Percentiles rank a stretch among this genome's conserved stretches.
phyloP scores from a whole-genome alignment of 169 alveolate species.

The Plasmodium berghei region DNA sequence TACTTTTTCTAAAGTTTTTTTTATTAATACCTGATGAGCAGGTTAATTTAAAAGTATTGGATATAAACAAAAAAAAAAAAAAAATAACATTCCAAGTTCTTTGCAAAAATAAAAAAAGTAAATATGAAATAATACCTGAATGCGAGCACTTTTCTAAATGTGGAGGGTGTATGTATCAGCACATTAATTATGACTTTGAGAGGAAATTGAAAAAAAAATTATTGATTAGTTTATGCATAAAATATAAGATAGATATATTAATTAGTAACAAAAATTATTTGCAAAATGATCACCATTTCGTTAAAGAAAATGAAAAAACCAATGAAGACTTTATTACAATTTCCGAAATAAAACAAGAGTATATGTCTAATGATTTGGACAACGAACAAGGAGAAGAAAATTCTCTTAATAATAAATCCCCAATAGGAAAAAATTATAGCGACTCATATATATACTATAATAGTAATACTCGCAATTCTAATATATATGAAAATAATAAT shows the following conservation, averaged over 20 bases:
- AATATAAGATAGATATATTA: constrained; percentile 43
- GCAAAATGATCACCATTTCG: constrained; percentile 40
- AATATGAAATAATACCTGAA: constrained; percentile 54
- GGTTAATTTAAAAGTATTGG: constrained; percentile 67
- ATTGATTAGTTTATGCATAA: constrained; percentile 45
- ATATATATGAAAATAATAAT: not conserved
- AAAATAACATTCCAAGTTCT: constrained; percentile 53
- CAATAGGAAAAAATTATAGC: not conserved
- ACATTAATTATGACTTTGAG: constrained; percentile 65
- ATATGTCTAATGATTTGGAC: constrained; percentile 10
- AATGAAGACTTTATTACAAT: constrained; percentile 37
- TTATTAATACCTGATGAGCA: constrained; percentile 70
- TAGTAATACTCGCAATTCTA: not conserved
- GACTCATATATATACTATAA: not conserved
- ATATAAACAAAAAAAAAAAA: constrained; percentile 61
- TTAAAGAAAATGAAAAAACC: not conserved
- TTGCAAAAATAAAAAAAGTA: constrained; percentile 71
- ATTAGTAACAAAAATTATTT: constrained; percentile 41
- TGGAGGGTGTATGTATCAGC: constrained; percentile 73
- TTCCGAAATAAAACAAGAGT: constrained; percentile 48
- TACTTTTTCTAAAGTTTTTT: constrained; percentile 60
- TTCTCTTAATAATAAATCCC: not conserved
- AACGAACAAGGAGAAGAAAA: not conserved
- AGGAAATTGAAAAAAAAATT: constrained; percentile 34
- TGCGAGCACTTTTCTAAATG: constrained; percentile 72